phyloP scores from a whole-genome alignment of 768 basidiomycete genomes.

The Nevesoporus exiguus region DNA sequence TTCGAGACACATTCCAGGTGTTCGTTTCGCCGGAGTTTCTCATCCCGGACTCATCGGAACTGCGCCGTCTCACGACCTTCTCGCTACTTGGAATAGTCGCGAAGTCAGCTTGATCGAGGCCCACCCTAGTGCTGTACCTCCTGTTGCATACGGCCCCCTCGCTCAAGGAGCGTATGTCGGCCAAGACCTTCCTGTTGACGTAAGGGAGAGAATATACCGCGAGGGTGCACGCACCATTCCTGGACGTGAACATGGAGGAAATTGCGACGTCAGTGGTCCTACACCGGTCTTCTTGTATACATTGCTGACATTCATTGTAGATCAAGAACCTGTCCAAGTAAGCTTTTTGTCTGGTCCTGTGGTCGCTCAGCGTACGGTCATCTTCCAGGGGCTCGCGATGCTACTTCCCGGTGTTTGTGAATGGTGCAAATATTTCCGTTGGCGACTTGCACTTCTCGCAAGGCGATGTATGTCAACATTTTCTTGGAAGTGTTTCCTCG shows the following conservation, averaged over 20 bases:
- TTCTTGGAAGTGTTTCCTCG: background rate
- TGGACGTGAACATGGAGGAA: slow-evolving; percentile 77
- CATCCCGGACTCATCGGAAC: slow-evolving; percentile 78
- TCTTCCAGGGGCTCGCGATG: slow-evolving; percentile 56
- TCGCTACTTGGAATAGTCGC: slow-evolving; percentile 72
- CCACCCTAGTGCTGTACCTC: slow-evolving; percentile 50
- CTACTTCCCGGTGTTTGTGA: slow-evolving; percentile 75
- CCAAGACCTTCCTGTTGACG: slow-evolving; percentile 49
- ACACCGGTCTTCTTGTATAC: background rate
- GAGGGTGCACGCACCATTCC: slow-evolving; percentile 77
- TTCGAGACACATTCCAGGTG: slow-evolving; percentile 75
- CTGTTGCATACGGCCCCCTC: slow-evolving; percentile 65
- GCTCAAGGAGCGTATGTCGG: slow-evolving; percentile 63
- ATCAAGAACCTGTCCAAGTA: slow-evolving; percentile 74
- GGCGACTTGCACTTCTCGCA: slow-evolving; percentile 81
- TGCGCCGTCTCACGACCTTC: slow-evolving; percentile 68
- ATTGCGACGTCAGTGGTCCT: slow-evolving; percentile 54
- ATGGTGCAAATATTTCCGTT: slow-evolving; percentile 73
- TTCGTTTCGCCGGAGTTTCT: slow-evolving; percentile 73
- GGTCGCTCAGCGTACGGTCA: background rate
- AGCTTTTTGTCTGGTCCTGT: background rate
- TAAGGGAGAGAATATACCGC: slow-evolving; percentile 49
- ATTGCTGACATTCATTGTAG: slow-evolving; percentile 32
- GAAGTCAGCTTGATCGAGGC: slow-evolving; percentile 61
- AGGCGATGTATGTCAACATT: slow-evolving; percentile 50